These are phyloP conservation scores for Mycosphaerelloides madeirae DNA, from an alignment of 2,329 filamentous ascomycete species.

Conservation along the genomic window DNA sequence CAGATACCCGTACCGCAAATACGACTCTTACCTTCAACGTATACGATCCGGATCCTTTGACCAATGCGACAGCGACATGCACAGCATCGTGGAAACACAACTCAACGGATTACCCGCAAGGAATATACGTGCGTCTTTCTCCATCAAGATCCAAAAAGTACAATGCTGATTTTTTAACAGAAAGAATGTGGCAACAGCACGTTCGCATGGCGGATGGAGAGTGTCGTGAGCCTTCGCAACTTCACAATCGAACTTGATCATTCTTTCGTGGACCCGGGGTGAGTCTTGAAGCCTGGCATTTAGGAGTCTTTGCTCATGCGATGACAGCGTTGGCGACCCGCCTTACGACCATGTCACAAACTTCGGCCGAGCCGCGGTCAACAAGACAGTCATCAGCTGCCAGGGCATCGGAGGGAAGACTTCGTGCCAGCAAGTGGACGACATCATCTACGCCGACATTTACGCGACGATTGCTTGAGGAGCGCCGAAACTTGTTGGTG, in stretches of 20 bases:
- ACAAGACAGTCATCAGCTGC: constrained; percentile 12
- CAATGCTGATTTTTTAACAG: constrained; percentile 8
- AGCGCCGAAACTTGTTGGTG: not conserved
- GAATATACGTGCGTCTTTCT: constrained; percentile 14
- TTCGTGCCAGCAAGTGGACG: constrained; percentile 12
- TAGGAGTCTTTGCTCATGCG: constrained; percentile 3
- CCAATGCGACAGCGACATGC: constrained; percentile 24
- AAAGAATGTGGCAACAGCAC: constrained; percentile 17
- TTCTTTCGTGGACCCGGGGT: constrained; percentile 26
- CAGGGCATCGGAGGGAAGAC: constrained; percentile 1
- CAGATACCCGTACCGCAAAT: constrained; percentile 17
- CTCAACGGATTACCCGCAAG: constrained; percentile 19
- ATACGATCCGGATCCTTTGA: constrained; percentile 28
- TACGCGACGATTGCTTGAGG: constrained; percentile 13
- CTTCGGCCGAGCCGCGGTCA: constrained; percentile 22
- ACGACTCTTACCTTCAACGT: constrained; percentile 25
- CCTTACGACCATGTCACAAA: constrained; percentile 27
- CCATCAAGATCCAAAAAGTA: not conserved
- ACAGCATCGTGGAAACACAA: constrained; percentile 19
- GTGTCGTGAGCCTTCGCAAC: constrained; percentile 12
- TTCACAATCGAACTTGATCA: constrained; percentile 28
- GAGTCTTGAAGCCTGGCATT: constrained; percentile 8
- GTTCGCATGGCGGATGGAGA: constrained; percentile 25
- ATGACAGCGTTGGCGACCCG: constrained; percentile 26
- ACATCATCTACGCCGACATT: constrained; percentile 13